Conservation (phyloP, 2,329 filamentous ascomycete species). For the Fusarium multiceps region DNA sequence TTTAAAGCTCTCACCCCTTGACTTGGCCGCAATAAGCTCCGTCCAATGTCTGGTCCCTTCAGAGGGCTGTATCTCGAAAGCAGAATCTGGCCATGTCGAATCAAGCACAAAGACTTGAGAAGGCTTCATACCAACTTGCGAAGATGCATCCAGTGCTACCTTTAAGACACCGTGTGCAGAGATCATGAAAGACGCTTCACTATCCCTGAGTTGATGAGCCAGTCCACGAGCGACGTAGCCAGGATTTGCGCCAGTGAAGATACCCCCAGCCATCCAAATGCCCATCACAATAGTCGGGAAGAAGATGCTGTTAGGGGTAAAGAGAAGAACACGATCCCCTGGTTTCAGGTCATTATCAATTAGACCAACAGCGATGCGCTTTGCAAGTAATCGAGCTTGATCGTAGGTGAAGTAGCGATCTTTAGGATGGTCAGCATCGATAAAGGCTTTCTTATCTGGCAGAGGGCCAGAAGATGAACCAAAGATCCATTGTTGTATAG, state of each 20-base stretch:
- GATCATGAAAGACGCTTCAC: slow-evolving; percentile 74
- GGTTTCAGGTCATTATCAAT: slow-evolving; percentile 70
- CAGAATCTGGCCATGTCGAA: slow-evolving; percentile 60
- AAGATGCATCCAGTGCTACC: slow-evolving; percentile 74
- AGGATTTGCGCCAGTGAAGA: slow-evolving; percentile 83
- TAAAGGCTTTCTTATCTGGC: slow-evolving; percentile 59
- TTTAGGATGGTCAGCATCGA: slow-evolving; percentile 75
- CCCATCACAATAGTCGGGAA: slow-evolving; percentile 78
- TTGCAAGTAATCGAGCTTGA: slow-evolving; percentile 75
- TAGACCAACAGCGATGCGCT: slow-evolving; percentile 77
- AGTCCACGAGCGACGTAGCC: slow-evolving; percentile 75
- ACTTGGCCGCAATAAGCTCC: slow-evolving; percentile 63
- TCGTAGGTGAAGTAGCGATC: slow-evolving; percentile 72
- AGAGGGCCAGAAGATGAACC: slow-evolving; percentile 59
- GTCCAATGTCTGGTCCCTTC: slow-evolving; percentile 67
- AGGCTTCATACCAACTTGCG: slow-evolving; percentile 63
- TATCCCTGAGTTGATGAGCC: slow-evolving; percentile 79
- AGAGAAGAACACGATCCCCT: slow-evolving; percentile 79
- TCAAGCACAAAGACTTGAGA: slow-evolving; percentile 75
- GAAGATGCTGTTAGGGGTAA: slow-evolving; percentile 78
- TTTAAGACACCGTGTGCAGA: slow-evolving; percentile 69
- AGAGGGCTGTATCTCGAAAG: slow-evolving; percentile 20
- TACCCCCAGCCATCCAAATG: slow-evolving; percentile 78
- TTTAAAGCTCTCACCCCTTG: slow-evolving; percentile 66
- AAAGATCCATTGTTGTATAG: slow-evolving; percentile 68